These are phyloP conservation scores for Liquidambar formosana DNA, from an alignment of 164 flowering plant genomes.

Conservation along the genomic window DNA sequence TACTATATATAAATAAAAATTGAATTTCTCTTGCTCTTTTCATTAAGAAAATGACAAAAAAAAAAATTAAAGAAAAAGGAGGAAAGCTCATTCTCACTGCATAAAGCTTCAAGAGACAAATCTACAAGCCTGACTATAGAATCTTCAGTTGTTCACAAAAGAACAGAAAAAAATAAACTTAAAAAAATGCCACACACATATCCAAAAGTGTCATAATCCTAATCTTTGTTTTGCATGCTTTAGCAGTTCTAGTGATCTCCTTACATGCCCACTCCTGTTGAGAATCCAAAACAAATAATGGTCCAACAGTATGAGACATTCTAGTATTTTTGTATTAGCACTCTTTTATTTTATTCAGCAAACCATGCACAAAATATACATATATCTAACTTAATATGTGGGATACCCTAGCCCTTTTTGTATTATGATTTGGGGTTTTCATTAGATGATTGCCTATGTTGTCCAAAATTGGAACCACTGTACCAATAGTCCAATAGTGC, in stretches of 20 bases:
- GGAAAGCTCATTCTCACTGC: slow-evolving; percentile 45
- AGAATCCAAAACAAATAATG: too few relatives aligned
- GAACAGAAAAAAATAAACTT: slow-evolving; percentile 5
- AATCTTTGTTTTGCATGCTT: slow-evolving; percentile 19
- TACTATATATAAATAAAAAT: too few relatives aligned
- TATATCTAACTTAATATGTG: too few relatives aligned
- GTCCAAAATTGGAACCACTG: too few relatives aligned
- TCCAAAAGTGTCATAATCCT: slow-evolving; percentile 8
- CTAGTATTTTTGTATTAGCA: too few relatives aligned
- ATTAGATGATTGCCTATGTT: too few relatives aligned
- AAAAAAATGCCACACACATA: slow-evolving; percentile 6
- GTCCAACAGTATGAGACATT: too few relatives aligned
- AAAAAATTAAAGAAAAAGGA: slow-evolving; percentile 10
- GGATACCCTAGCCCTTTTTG: too few relatives aligned
- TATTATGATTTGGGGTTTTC: too few relatives aligned
- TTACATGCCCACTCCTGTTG: neutral
- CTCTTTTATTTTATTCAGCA: too few relatives aligned
- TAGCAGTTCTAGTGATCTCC: slow-evolving; percentile 13
- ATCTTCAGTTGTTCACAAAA: slow-evolving; percentile 32
- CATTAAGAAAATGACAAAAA: slow-evolving; percentile 27
- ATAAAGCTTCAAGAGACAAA: slow-evolving; percentile 28
- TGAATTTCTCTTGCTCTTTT: slow-evolving; percentile 10
- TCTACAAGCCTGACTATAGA: slow-evolving; percentile 21
- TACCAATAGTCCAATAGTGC: too few relatives aligned
- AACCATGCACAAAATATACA: too few relatives aligned